Evolutionary conservation across 2,329 filamentous ascomycete species (phyloP), one percentile per base, ranked within the genome.

Genomic region (Corinectria fuckeliana): DNA sequence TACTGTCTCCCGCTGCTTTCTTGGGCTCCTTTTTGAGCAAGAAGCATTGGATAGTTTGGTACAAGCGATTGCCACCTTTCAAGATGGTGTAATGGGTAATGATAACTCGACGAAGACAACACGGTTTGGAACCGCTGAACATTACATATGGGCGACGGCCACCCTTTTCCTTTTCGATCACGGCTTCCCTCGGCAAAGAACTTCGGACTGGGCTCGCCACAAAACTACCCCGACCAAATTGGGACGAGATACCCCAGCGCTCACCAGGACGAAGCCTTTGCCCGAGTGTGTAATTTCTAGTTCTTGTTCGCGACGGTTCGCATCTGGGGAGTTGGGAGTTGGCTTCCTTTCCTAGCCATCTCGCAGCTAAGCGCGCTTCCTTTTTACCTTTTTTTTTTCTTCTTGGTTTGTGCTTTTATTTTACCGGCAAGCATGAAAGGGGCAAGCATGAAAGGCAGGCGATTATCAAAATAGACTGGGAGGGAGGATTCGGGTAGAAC

Each of bases 381-480:
- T n/a, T 44, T 14, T 50, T 39, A 30, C 32, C 18, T 48, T 55
- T 47, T n/a, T 44, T 14, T 50, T 39, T 38, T 39, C 18, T 38
- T 38, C 18, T 28, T 51, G 21, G n/a, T n/a, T n/a, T n/a, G n/a
- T n/a, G n/a, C n/a, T n/a, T n/a, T 52, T 34, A 50, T 21, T 42
- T 34, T 34, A 30, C 20, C 26, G 50, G 50, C 50, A 41, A 54
- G 56, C 44, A 58, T 58, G 36, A 48, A 30, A 16, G 56, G 26
- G 42, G 41, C 55, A 52, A 45, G n/a, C n/a, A n/a, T n/a, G n/a
- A n/a, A n/a, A n/a, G n/a, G n/a, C n/a, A n/a, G n/a, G n/a, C n/a
- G n/a, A n/a, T n/a, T 58, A 58, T 58, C 56, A 58, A 58, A 58
- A 58, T 58, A 58, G 56, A 58, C 56, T n/a, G n/a, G n/a, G n/a